Conservation (phyloP, 805 yeast genomes). For the Starmerella riodocensis region DNA sequence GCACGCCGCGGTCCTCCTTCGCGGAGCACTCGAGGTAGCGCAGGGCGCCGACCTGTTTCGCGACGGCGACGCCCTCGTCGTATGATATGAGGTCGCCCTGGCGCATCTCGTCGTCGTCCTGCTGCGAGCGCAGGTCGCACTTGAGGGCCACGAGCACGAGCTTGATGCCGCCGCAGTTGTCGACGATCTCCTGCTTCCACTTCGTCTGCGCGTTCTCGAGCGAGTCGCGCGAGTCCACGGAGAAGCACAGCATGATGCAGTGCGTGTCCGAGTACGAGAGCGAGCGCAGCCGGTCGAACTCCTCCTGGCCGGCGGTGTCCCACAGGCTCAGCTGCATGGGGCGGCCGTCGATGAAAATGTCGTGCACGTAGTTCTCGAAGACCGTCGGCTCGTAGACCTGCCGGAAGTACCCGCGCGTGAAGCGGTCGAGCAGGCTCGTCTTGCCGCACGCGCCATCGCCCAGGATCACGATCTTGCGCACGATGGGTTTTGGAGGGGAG, state of each 20-base stretch:
- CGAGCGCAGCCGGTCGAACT: constrained; percentile 86
- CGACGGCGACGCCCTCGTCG: constrained; percentile 87
- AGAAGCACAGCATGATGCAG: constrained; percentile 90
- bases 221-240: constrained; percentile 88
- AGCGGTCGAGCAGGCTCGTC: constrained; percentile 84
- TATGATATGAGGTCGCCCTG: constrained; percentile 48
- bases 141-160: constrained; percentile 85
- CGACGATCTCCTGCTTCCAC: constrained; percentile 96
- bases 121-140: constrained; percentile 75
- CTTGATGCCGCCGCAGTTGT: constrained; percentile 93
- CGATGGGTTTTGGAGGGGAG: constrained; percentile 36
- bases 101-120: constrained; percentile 34
- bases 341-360: constrained; percentile 87
- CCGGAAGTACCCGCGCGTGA: constrained; percentile 94
- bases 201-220: constrained; percentile 86
- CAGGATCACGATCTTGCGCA: constrained; percentile 81
- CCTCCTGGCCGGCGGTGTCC: constrained; percentile 99
- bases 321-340: constrained; percentile 84
- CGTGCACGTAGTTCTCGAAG: constrained; percentile 93
- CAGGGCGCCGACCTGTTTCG: constrained; percentile 84
- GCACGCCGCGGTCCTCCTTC: constrained; percentile 92
- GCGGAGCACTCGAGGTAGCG: constrained; percentile 95
- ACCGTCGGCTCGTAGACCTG: constrained; percentile 98
- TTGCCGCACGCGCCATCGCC: constrained; percentile 99
- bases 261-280: constrained; percentile 90